Base-by-base conservation (phyloP, 768 basidiomycete genomes). In the Cyathus striatus region DNA sequence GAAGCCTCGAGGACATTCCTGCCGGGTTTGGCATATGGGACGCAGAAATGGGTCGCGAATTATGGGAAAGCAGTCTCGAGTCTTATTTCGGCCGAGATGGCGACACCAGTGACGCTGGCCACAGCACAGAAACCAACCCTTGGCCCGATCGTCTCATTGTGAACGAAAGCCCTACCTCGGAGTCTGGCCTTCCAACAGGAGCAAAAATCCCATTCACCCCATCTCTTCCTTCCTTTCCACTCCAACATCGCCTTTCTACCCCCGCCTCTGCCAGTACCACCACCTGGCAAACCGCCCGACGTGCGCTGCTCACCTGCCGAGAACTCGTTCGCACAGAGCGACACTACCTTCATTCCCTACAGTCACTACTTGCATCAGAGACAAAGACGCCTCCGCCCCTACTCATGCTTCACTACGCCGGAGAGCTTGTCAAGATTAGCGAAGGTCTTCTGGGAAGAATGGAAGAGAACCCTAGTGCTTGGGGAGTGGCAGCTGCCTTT, bases 401-500 rank as follows among this genome's bases (percentile, higher is more conserved):
- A 14, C 61, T 73, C 12, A 74, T 85, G 67, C 53, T 70, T 17
- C 55, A 66, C 7, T 73, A 83, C 48, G 61, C 79, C 12, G 74
- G 68, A 14, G 68, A 65, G 6, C 70, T 86, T 9, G 63, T 79
- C 25, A 51, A 55, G 14, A 74, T 68, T 16, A 83, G 81, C 22
- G 68, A 75, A 40, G 58, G 58, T 14, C 63, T 83, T 32, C 49
- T 81, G n/a, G 59, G 59, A 16, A 60, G 61, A n/a, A 70, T 82
- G 54, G 69, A 76, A 24, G 53, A 53, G 23, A 81, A 85, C 42
- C 83, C 83, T 12, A 82, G 79, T 34, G 79, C 78, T 2, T 75
- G 72, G 66, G 83, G 83, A 6, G 75, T 85, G 23, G 75, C 79
- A 9, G 65, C 70, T 4, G 77, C 83, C 5, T 81, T 86, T 48